Evolutionary conservation across 2,329 filamentous ascomycete species (phyloP), one percentile per base, ranked within the genome.

Genomic region (Trichoderma atrobrunneum): DNA sequence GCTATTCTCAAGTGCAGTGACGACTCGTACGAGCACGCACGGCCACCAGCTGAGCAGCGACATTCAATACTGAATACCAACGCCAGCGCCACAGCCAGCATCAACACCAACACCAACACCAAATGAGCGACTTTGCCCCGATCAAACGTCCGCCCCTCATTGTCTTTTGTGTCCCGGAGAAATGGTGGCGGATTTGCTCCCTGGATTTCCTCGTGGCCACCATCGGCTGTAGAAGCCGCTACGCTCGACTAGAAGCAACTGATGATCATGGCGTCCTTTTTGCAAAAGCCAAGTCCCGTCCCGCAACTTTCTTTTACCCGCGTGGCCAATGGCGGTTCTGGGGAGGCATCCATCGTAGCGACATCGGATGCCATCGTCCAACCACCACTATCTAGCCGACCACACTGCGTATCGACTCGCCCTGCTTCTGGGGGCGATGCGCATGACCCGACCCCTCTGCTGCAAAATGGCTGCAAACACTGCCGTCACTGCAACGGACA

Each of bases 231-330:
- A 59, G 24, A 36, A 67, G 48, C 51, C 64, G 21, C 48, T 59
- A 54, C 39, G 12, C 21, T 62, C 16, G 43, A 36, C 43, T 51
- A 30, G 39, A 70, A 30, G 48, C 59, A 70, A 36, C 43, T 57
- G 68, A 64, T 70, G 39, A 70, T 70, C 67, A 62, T 67, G 51
- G 51, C 34, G 51, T 26, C 51, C 34, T 30, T 21, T 56, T 56
- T 59, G n/a, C 67, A 51, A 30, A 66, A 66, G 63, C 61, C 62
- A 72, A 68, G 61, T 63, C 51, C 48, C 48, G 60, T 71, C 68
- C 68, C 60, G 68, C 68, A 71, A 64, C 68, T 57, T 39, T 71
- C 68, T 71, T 71, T 64, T 71, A 57, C 18, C 68, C 68, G 66
- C 39, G 60, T 60, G 60, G 56, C 68, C 61, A 63, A 71, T 71